Base-by-base conservation (phyloP, 1,284 basidiomycete genomes). In the Papiliotrema flavescens region DNA sequence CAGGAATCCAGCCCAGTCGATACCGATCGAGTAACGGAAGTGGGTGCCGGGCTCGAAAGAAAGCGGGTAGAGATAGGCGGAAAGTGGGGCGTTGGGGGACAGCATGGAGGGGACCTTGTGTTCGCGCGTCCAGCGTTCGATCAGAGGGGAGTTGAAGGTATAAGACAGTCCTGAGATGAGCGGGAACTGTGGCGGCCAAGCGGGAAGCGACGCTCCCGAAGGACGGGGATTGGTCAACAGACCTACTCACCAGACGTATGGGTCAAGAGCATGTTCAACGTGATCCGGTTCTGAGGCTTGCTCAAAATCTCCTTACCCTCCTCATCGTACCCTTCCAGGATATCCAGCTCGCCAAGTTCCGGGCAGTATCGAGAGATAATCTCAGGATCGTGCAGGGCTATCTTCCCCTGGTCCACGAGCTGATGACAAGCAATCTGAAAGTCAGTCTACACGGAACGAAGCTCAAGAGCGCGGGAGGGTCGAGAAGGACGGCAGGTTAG, bases 1-100 rank as follows among this genome's bases (percentile, higher is more conserved):
- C 51, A 70, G 23, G 48, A 62, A 39, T 2, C 67, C 74, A 32
- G 66, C 62, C 69, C 67, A 74, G 52, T 78, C 77, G 32, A 74
- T 71, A 0, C 69, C 67, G 37, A 59, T 57, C 8, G 53, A 52
- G 60, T 74, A 73, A 28, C 19, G 23, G 54, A 57, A 75, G 4
- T 49, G 47, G 2, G 60, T 63, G 1, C 70, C 71, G 6, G 71
- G 73, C 42, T 72, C 64, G 49, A 60, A 73, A 15, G 67, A 37
- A n/a, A 67, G 56, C 0, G 68, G 66, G 15, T 60, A 49, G 11
- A 35, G 45, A 9, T 68, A 45, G 1, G 54, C 54, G 22, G 54
- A 50, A 19, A 63, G 50, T 19, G 53, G 26, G 14, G 56, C 54
- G 15, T 56, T 36, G 20, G 66, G 56, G 36, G 51, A 45, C n/a